Evolutionary conservation across 2,329 filamentous ascomycete genomes (phyloP), one percentile per base, ranked within the genome.

Genomic region (Aspergillus felis): DNA sequence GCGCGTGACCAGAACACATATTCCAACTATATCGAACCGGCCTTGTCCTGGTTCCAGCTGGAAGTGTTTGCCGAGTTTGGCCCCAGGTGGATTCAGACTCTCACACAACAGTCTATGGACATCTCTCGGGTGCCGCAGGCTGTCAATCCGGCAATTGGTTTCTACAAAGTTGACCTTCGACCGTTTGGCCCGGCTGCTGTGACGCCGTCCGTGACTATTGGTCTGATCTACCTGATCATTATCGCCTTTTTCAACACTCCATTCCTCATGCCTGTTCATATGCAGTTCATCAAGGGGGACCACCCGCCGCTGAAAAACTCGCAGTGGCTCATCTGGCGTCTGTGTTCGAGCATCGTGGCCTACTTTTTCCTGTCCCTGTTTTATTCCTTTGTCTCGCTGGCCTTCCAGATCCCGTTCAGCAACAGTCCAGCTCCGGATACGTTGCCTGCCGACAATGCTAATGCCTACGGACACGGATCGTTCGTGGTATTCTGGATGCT

Each of bases 211-310:
- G 81, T 87, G 2, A 82, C 79, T 1, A 85, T 88, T 54, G 85
- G 85, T 0, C 71, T 88, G 28, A 87, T 88, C 63, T 88, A 88
- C 66, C 74, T 87, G 1, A 87, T 88, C 64, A 87, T 88, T 64
- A 78, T 88, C 44, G 83, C 84, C 0, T 88, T 88, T 74, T 87
- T 88, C 75, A 84, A 80, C 28, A 87, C 85, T 69, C 78, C 81
- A 0, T 88, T 88, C 73, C 84, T 87, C 64, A 74, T 88, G 48
- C 85, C 85, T 0, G 82, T 87, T 14, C 84, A 88, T 68, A 79
- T 79, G 63, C 80, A 82, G 65, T 86, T 85, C 66, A 75, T 86
- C 57, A 76, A 81, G 50, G 78, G 77, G 10, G 53, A 61, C 17
- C 84, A 86, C 57, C 83, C 82, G 1, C 82, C 84, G 0, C 76